Evolutionary conservation across 1,284 basidiomycete genomes (phyloP).

Genomic region (Uromyces viciae-fabae): DNA sequence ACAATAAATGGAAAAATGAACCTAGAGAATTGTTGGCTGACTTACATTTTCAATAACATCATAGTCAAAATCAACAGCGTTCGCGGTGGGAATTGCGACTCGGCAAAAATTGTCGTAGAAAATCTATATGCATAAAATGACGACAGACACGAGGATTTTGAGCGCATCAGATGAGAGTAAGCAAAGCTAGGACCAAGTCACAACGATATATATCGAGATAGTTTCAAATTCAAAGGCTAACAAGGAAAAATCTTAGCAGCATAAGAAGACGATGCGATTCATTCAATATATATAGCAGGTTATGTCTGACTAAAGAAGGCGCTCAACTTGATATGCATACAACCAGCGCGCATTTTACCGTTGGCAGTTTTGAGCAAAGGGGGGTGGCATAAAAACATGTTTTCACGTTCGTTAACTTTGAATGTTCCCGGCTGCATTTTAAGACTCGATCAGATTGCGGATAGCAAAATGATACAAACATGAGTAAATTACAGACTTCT

Average conservation of each 20-base stretch:
- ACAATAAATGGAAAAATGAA: too few relatives aligned
- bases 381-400: slow-evolving; percentile 39
- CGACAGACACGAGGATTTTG: not conserved
- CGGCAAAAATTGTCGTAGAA: slow-evolving; percentile 32
- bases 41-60: slow-evolving; percentile 33
- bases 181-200: not conserved
- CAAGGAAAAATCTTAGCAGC: slow-evolving; percentile 25
- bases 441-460: not conserved
- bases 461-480: not conserved
- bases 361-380: slow-evolving; percentile 25
- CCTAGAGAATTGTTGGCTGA: too few relatives aligned
- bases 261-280: not conserved
- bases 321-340: slow-evolving; percentile 45
- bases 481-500: slow-evolving; percentile 8
- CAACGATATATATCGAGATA: too few relatives aligned
- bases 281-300: not conserved
- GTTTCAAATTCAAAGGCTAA: not conserved
- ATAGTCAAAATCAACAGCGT: slow-evolving; percentile 39
- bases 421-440: slow-evolving; percentile 17
- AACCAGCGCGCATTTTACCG: not conserved
- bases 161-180: not conserved
- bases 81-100: slow-evolving; percentile 37
- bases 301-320: not conserved
- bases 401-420: slow-evolving; percentile 15
- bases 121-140: too few relatives aligned